Evolutionary conservation across 2,329 filamentous ascomycete genomes (phyloP).

Genomic region (Talaromyces atroroseus): DNA sequence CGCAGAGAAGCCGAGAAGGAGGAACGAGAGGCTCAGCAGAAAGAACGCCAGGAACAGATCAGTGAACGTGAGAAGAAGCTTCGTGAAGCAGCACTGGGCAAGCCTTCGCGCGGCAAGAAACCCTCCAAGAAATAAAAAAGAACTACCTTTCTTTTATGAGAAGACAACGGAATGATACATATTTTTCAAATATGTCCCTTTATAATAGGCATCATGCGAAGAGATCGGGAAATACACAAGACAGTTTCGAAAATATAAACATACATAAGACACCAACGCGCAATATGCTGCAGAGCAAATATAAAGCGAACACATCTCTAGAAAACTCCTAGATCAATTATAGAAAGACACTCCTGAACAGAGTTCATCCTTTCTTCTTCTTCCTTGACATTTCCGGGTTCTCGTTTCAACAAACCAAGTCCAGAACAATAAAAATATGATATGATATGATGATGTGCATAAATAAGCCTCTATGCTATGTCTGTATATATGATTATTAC

Average conservation of each 20-base stretch:
- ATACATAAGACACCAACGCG: background rate
- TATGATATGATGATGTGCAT: constrained; percentile 21
- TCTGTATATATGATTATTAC: constrained; percentile 14
- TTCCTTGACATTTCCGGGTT: background rate
- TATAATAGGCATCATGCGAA: background rate
- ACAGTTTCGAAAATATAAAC: background rate
- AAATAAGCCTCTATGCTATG: constrained; percentile 17
- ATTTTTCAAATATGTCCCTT: background rate
- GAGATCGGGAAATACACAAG: background rate
- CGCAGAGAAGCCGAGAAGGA: constrained; percentile 72
- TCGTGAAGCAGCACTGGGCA: constrained; percentile 34
- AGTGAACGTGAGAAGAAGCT: constrained; percentile 37
- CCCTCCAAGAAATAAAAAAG: constrained; percentile 29
- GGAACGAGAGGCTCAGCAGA: constrained; percentile 39
- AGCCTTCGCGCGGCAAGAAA: constrained; percentile 23
- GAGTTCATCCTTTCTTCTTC: background rate
- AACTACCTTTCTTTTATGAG: background rate
- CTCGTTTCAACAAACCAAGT: background rate
- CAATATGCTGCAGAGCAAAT: background rate
- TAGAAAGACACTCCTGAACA: background rate
- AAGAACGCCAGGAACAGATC: constrained; percentile 29
- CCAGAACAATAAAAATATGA: background rate
- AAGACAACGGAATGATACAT: background rate
- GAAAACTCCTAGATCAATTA: background rate
- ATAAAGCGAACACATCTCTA: background rate